Conservation (phyloP, 148 eudicot genomes). For the Tetragonia tetragonoides region DNA sequence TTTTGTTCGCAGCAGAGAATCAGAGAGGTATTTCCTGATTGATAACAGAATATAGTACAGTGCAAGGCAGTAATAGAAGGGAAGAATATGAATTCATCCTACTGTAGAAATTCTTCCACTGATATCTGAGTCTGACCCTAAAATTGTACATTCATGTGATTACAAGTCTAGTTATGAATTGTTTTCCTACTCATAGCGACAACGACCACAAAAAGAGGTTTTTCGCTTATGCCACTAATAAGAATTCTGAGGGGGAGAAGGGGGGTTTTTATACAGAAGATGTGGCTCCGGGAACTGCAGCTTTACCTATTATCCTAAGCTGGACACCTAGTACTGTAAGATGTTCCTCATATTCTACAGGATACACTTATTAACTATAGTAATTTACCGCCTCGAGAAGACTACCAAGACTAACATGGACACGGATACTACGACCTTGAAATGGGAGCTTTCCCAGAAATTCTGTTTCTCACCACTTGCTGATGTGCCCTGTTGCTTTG, state of each 20-base stretch:
- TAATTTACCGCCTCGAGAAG: slow-evolving; percentile 68
- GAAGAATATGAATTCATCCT: neutral
- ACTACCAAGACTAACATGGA: slow-evolving; percentile 79
- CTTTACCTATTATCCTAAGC: slow-evolving; percentile 24
- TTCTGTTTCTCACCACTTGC: slow-evolving; percentile 40
- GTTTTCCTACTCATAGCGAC: slow-evolving; percentile 14
- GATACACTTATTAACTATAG: slow-evolving; percentile 19
- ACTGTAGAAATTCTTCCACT: neutral
- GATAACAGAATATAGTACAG: neutral
- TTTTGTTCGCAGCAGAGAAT: too few species aligned
- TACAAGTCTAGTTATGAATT: slow-evolving; percentile 11
- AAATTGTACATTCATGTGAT: slow-evolving; percentile 20
- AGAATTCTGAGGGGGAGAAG: neutral
- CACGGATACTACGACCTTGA: slow-evolving; percentile 76
- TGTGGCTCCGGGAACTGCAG: slow-evolving; percentile 14
- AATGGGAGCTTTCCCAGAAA: slow-evolving; percentile 74
- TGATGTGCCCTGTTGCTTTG: slow-evolving; percentile 35
- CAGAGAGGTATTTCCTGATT: neutral
- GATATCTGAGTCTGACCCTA: neutral
- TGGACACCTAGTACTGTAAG: slow-evolving; percentile 11
- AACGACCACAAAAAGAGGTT: neutral
- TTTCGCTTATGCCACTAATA: neutral
- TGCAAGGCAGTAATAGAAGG: slow-evolving; percentile 7
- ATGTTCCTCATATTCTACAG: slow-evolving; percentile 26
- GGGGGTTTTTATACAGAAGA: slow-evolving; percentile 14